Evolutionary conservation across 1,139 yeast genomes (phyloP), one percentile per base, ranked within the genome.

Genomic region (Hansenula lynferdii): DNA sequence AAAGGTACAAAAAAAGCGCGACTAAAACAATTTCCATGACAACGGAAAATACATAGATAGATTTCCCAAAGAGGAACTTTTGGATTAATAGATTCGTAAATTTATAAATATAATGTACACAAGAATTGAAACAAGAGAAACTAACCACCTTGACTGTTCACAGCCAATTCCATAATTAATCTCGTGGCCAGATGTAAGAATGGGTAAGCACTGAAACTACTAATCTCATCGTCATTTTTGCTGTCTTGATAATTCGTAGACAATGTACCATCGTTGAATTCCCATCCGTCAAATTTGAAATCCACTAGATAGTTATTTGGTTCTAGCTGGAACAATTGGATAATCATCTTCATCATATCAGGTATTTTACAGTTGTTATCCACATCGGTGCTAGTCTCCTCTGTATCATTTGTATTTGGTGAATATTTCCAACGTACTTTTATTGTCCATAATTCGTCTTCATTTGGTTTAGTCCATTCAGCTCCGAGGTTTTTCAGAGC

Each of bases 241-340:
- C 46, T 39, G 6, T 47, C 48, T 21, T 42, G 52, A 17, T 41
- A 38, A 20, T 45, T 47, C 6, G 49, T 29, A 16, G 42, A 44
- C 4, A 41, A 42, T 2, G 48, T 33, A 5, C 63, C 63, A 27
- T 58, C 53, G 35, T 61, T 60, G 31, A 55, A 64, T 54, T 89
- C 96, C 96, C 97, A 92, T 6, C 98, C 98, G 56, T 92, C 97
- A 60, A 92, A 92, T 63, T 92, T 92, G 68, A 94, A 94, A 60
- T 94, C 99, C 22, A 94, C 98, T 44, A 92, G 70, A 57, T 92
- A 92, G 58, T 92, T 92, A 61, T 92, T 90, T 35, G 96, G 96
- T 58, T 94, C 98, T 47, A 92, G 73, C 60, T 92, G 97, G 64
- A 90, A 92, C 44, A 92, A 72, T 61, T 94, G 99, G 45, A 92